Conservation (phyloP, 495 filamentous ascomycete genomes). For the Penicillium coprophilum region DNA sequence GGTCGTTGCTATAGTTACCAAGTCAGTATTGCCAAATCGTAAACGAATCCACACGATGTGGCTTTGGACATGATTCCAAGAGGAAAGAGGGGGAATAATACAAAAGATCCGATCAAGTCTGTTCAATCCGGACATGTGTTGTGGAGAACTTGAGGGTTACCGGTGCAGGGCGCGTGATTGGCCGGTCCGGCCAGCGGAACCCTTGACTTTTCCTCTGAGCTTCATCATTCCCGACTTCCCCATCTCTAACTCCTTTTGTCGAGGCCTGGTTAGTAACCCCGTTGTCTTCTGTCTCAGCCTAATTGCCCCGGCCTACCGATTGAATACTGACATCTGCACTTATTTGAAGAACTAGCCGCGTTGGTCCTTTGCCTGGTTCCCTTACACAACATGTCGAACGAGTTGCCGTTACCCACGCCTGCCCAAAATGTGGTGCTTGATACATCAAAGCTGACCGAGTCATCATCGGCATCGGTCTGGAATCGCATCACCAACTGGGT, state of each 20-base stretch:
- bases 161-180: conserved; percentile 39
- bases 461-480: conserved; percentile 71
- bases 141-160: conserved; percentile 25
- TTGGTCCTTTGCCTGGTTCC: conserved; percentile 25
- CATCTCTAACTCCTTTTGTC: conserved; percentile 29
- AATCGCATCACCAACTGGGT: conserved; percentile 88
- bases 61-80: background rate
- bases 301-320: background rate
- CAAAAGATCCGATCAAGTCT: background rate
- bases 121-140: conserved; percentile 10
- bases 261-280: conserved; percentile 23
- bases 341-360: conserved; percentile 21
- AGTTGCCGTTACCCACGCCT: conserved; percentile 40
- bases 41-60: background rate
- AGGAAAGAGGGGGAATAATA: background rate
- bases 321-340: conserved; percentile 6
- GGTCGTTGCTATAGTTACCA: conserved; percentile 1
- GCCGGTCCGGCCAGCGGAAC: conserved; percentile 27
- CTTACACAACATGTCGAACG: conserved; percentile 43
- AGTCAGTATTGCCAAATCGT: conserved; percentile 6
- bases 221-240: conserved; percentile 36
- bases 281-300: conserved; percentile 7
- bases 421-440: conserved; percentile 49
- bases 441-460: conserved; percentile 48
- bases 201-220: conserved; percentile 39